Evolutionary conservation across 2,329 filamentous ascomycete species (phyloP), one percentile per base, ranked within the genome.

Genomic region (Botrytis galanthina): DNA sequence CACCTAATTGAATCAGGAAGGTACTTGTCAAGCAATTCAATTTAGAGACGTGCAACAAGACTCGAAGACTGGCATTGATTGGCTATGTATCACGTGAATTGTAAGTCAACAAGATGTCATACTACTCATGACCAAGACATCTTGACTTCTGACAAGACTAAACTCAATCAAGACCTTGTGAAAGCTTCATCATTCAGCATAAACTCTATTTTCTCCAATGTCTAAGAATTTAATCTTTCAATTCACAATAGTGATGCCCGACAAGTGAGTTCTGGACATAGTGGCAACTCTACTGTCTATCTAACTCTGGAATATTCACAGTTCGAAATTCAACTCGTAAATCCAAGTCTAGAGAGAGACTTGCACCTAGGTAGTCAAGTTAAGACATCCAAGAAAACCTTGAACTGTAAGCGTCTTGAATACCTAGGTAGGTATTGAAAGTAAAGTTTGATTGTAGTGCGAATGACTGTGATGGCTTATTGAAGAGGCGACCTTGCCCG

Each of bases 391-490:
- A n/a, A 42, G 0, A 39, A 18, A 39, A 2, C 6, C 4, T 8
- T 4, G 3, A n/a, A 12, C 1, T n/a, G 8, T 3, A 7, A n/a
- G 2, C 9, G 22, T 3, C 9, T 39, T 4, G 35, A 18, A 8
- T 22, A 22, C 7, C 18, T 22, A 20, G 44, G 44, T 22, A 20
- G 44, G 44, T n/a, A 42, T n/a, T 18, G 22, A 39, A 26, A 18
- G 1, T 16, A 37, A n/a, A 37, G 59, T 39, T 18, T n/a, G 14
- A n/a, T 9, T n/a, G 6, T n/a, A 18, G 20, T 62, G 60, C 8
- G 5, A 12, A 61, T 4, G 22, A 39, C 22, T 61, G n/a, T 18
- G 6, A n/a, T 61, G 35, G 9, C 4, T 37, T 61, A 22, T 54
- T 54, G 44, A 61, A 37, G 59, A 37, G 20, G 39, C 37, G 59